Base-by-base conservation (phyloP, 306 rosid species). In the Crataegus laevigata region DNA sequence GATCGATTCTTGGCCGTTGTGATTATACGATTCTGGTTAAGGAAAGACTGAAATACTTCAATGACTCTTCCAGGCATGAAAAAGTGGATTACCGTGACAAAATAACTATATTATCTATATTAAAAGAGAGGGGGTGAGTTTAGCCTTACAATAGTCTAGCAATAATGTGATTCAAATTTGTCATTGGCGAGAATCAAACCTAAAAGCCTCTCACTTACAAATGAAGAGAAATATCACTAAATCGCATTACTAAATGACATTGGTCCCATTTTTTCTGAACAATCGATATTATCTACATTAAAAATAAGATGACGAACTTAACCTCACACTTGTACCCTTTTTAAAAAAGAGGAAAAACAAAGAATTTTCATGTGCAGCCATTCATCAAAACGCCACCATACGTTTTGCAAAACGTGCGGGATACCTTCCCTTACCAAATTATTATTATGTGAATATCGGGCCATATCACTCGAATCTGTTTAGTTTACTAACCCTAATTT, bases 1-100 rank as follows among this genome's bases (percentile, higher is more conserved):
- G 38, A 34, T 34, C 9, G 9, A 34, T 34, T 34, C 1, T 0
- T 7, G 38, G 2, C 38, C 0, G 0, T 34, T 2, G 0, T 34
- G 38, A 34, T 34, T 34, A 34, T 0, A 34, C 0, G 38, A 34
- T 34, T 0, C 9, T 6, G 1, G 2, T 0, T 7, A 34, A 34
- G 1, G 0, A 0, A 34, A 34, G 0, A 2, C 0, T 34, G 9
- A 0, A 34, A 34, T 34, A 0, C 0, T 2, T 34, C 2, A 0
- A 0, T 34, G 2, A 34, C 0, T 34, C 0, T 34, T 34, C 6
- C 0, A 0, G 0, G 2, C 1, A 0, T 0, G 2, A 7, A 34
- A 34, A 34, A 34, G 0, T 6, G 1, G 9, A 1, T 0, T 34
- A 34, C 9, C 2, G 1, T 1, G 0, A 34, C 2, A 34, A 34